Conservation (phyloP, 345 rosid species). For the Erodium maritimum region DNA sequence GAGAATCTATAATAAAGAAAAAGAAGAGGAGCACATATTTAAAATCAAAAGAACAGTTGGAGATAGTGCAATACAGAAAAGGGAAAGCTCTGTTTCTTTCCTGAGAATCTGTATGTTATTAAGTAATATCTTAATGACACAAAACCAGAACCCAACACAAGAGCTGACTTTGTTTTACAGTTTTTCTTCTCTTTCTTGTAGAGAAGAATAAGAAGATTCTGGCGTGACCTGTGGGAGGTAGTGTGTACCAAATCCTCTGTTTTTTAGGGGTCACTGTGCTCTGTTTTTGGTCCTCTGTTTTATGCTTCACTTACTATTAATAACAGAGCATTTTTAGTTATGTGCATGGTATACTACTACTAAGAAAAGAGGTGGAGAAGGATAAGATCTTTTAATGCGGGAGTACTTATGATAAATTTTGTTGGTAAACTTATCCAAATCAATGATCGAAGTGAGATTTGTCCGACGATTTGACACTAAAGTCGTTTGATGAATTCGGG, state of each 20-base stretch:
- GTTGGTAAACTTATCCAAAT: too few species aligned
- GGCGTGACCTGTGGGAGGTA: constrained; percentile 18
- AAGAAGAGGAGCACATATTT: constrained; percentile 15
- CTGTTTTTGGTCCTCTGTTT: constrained; percentile 3
- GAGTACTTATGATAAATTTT: too few species aligned
- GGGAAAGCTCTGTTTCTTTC: constrained; percentile 31
- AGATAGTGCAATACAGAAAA: constrained; percentile 11
- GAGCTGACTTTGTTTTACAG: constrained; percentile 38
- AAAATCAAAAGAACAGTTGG: constrained; percentile 20
- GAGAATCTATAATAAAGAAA: constrained; percentile 19
- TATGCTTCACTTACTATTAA: not conserved
- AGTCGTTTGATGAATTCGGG: too few species aligned
- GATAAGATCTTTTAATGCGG: too few species aligned
- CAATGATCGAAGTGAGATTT: too few species aligned
- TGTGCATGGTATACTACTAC: too few species aligned
- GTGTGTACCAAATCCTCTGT: not conserved
- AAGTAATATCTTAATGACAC: constrained; percentile 5
- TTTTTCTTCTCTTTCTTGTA: constrained; percentile 1
- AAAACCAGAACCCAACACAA: constrained; percentile 21
- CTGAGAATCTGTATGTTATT: constrained; percentile 18
- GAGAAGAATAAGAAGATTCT: too few species aligned
- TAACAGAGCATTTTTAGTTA: not conserved
- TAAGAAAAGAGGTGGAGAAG: not conserved
- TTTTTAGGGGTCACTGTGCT: constrained; percentile 8
- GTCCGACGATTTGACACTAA: too few species aligned